Evolutionary conservation across 768 basidiomycete species (phyloP).

Genomic region (Lentinula sp.): DNA sequence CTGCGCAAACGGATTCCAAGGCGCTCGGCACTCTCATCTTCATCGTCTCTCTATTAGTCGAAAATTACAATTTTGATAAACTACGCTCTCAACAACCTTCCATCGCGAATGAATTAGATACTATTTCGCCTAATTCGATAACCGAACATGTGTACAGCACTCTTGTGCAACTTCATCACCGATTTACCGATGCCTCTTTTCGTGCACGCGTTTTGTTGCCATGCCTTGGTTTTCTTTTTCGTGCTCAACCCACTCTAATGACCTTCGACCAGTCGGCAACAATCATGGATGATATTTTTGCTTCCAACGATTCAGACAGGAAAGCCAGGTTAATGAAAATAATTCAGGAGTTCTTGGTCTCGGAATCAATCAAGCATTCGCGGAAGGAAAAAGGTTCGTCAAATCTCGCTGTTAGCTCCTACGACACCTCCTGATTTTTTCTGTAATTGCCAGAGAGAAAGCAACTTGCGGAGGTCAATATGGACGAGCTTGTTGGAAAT

Average conservation of each 20-base stretch:
- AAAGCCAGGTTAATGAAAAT: constrained; percentile 75
- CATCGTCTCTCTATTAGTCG: constrained; percentile 80
- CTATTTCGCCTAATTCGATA: constrained; percentile 42
- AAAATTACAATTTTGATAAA: constrained; percentile 84
- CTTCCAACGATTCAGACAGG: constrained; percentile 63
- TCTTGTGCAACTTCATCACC: constrained; percentile 68
- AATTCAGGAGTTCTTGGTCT: constrained; percentile 86
- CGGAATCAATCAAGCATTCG: constrained; percentile 75
- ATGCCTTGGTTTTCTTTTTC: constrained; percentile 89
- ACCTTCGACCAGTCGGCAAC: constrained; percentile 68
- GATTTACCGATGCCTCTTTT: constrained; percentile 50
- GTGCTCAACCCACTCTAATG: constrained; percentile 89
- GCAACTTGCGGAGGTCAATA: constrained; percentile 54
- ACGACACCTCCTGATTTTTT: neutral
- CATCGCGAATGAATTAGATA: constrained; percentile 18
- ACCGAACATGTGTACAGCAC: constrained; percentile 78
- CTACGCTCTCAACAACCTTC: constrained; percentile 58
- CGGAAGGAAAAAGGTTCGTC: constrained; percentile 60
- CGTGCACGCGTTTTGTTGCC: constrained; percentile 66
- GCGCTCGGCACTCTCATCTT: constrained; percentile 69
- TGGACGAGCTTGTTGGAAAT: constrained; percentile 93
- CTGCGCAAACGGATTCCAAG: constrained; percentile 44
- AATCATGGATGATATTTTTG: constrained; percentile 90
- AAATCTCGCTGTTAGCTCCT: neutral
- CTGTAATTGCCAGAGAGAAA: constrained; percentile 22